phyloP scores from a whole-genome alignment of 164 flowering plant species.

The Vitis cinerea region DNA sequence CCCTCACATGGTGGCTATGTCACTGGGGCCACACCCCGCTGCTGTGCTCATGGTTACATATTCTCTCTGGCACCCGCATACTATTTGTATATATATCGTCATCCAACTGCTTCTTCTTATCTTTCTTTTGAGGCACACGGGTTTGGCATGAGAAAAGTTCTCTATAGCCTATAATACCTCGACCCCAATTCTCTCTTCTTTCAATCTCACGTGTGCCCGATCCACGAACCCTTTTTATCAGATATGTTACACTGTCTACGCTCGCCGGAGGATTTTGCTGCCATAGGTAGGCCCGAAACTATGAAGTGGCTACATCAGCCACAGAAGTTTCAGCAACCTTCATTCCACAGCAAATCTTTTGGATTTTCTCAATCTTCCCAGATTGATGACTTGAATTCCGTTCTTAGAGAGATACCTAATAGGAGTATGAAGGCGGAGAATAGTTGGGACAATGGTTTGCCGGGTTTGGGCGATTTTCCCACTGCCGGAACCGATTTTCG shows the following conservation, averaged over 20 bases:
- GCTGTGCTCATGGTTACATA: background rate
- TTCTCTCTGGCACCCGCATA: background rate
- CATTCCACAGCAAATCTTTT: constrained; percentile 3
- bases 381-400: no score
- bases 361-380: no score
- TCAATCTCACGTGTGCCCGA: no score
- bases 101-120: no score
- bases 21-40: constrained; percentile 4
- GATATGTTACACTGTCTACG: background rate
- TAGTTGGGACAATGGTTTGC: background rate
- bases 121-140: no score
- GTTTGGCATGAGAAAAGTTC: no score
- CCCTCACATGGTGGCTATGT: constrained; percentile 11
- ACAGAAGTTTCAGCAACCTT: background rate
- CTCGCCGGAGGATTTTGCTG: background rate
- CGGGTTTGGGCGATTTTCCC: background rate
- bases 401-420: no score
- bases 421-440: background rate
- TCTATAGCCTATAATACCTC: no score
- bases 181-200: no score
- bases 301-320: constrained; percentile 9
- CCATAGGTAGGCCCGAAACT: constrained; percentile 8
- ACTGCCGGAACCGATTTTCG: background rate
- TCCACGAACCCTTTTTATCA: no score
- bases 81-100: no score